Evolutionary conservation across 768 basidiomycete species (phyloP).

Genomic region (Chalciporus sphaerocephalus): DNA sequence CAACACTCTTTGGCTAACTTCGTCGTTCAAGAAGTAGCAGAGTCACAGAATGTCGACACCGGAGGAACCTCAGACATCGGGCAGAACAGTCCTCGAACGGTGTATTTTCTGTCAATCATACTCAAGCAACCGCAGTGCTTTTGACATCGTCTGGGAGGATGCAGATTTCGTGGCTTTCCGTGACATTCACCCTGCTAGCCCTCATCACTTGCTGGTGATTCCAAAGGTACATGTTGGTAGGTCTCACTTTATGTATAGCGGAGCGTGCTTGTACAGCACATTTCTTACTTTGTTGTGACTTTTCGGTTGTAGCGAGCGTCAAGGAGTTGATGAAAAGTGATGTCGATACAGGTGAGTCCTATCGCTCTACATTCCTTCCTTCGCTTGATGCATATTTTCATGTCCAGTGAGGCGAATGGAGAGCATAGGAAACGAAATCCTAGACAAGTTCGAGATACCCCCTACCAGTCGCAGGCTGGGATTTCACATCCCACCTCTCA

Average conservation of each 20-base stretch:
- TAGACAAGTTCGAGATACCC: slow-evolving; percentile 46
- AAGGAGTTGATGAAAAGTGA: slow-evolving; percentile 43
- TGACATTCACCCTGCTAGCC: slow-evolving; percentile 46
- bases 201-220: slow-evolving; percentile 48
- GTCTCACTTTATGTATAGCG: slow-evolving; percentile 8
- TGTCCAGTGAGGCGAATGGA: slow-evolving; percentile 44
- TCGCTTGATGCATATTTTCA: slow-evolving; percentile 16
- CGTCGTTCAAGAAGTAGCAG: too few species aligned
- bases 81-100: not conserved
- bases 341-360: slow-evolving; percentile 44
- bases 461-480: slow-evolving; percentile 55
- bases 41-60: not conserved
- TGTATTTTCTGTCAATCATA: slow-evolving; percentile 44
- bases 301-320: slow-evolving; percentile 46
- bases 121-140: slow-evolving; percentile 34
- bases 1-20: too few species aligned
- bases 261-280: too few species aligned
- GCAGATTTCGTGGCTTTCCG: slow-evolving; percentile 47
- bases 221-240: slow-evolving; percentile 51
- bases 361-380: slow-evolving; percentile 8
- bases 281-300: not conserved
- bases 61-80: not conserved
- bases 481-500: slow-evolving; percentile 80
- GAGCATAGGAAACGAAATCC: slow-evolving; percentile 46
- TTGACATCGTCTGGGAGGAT: slow-evolving; percentile 51